These are phyloP conservation scores for Ascochyta koolunga DNA, from an alignment of 2,329 filamentous ascomycete genomes.

Conservation along the genomic window DNA sequence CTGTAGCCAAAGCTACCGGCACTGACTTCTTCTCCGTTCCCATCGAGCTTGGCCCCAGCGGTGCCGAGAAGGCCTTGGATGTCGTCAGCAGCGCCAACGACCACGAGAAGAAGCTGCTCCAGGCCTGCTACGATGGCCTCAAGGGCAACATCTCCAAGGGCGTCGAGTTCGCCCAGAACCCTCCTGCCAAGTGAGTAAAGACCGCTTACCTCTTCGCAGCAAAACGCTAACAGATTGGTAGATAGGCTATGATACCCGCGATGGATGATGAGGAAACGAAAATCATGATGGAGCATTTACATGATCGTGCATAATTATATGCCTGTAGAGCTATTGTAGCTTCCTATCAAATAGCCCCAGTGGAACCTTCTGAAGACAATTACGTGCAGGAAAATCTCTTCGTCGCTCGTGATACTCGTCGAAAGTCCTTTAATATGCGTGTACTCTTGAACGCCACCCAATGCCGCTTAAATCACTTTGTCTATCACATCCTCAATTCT, in stretches of 20 bases:
- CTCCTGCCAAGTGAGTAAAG: conserved; percentile 58
- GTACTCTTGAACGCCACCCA: conserved; percentile 32
- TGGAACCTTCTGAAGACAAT: conserved; percentile 12
- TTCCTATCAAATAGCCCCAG: conserved; percentile 9
- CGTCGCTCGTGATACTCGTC: not conserved
- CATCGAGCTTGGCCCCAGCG: conserved; percentile 86
- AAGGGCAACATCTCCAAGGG: conserved; percentile 96
- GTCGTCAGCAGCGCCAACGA: conserved; percentile 77
- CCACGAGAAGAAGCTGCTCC: conserved; percentile 86
- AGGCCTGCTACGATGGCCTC: conserved; percentile 75
- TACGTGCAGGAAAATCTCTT: not conserved
- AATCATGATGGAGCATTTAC: conserved; percentile 9
- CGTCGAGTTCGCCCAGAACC: conserved; percentile 85
- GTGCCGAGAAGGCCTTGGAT: conserved; percentile 85
- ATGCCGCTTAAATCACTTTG: conserved; percentile 35
- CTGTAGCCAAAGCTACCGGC: conserved; percentile 81
- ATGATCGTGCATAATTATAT: conserved; percentile 3
- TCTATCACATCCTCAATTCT: conserved; percentile 57
- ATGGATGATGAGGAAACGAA: conserved; percentile 21
- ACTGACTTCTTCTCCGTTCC: conserved; percentile 94
- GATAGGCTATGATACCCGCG: conserved; percentile 27
- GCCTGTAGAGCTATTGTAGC: conserved; percentile 14
- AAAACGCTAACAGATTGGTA: conserved; percentile 1
- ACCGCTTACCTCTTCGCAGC: not conserved
- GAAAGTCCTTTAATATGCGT: not conserved